These are phyloP conservation scores for Cylindrotheca fusiformis DNA, from an alignment of 108 stramenopile species.

Conservation along the genomic window DNA sequence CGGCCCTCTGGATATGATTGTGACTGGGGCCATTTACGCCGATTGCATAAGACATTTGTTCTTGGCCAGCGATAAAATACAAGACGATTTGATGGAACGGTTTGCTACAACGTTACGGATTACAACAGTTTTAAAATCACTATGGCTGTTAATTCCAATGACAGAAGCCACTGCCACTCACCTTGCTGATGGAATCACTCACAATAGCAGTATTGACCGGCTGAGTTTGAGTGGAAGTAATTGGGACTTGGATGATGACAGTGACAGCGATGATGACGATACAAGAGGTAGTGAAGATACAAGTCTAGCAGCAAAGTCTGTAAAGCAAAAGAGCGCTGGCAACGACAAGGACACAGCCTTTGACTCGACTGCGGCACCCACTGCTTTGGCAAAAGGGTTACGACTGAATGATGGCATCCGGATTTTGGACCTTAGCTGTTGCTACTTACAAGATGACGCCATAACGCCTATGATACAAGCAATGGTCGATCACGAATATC, in stretches of 20 bases:
- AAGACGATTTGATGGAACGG: slow-evolving; percentile 4
- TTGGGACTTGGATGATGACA: slow-evolving; percentile 10
- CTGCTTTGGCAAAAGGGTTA: slow-evolving; percentile 10
- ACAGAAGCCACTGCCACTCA: neutral
- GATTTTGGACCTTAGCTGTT: slow-evolving; percentile 19
- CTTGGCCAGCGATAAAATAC: slow-evolving; percentile 12
- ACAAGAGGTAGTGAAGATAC: neutral
- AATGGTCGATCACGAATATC: slow-evolving; percentile 4
- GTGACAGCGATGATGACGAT: slow-evolving; percentile 7
- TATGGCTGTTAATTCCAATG: slow-evolving; percentile 26
- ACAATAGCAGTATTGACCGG: slow-evolving; percentile 9
- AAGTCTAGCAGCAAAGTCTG: neutral
- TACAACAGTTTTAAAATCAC: slow-evolving; percentile 10
- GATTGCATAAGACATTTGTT: slow-evolving; percentile 17
- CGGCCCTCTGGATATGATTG: slow-evolving; percentile 15
- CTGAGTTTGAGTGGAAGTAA: slow-evolving; percentile 21
- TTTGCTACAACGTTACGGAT: slow-evolving; percentile 11
- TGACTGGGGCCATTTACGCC: slow-evolving; percentile 6
- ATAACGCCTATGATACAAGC: slow-evolving; percentile 1
- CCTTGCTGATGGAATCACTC: slow-evolving; percentile 7
- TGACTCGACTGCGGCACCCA: neutral
- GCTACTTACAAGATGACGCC: slow-evolving; percentile 14
- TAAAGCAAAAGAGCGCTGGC: neutral
- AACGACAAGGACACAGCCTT: neutral
- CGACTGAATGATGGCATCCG: slow-evolving; percentile 5